Base-by-base conservation (phyloP, 192 early-diverging fungal genomes). In the Umbelopsis ramanniana region DNA sequence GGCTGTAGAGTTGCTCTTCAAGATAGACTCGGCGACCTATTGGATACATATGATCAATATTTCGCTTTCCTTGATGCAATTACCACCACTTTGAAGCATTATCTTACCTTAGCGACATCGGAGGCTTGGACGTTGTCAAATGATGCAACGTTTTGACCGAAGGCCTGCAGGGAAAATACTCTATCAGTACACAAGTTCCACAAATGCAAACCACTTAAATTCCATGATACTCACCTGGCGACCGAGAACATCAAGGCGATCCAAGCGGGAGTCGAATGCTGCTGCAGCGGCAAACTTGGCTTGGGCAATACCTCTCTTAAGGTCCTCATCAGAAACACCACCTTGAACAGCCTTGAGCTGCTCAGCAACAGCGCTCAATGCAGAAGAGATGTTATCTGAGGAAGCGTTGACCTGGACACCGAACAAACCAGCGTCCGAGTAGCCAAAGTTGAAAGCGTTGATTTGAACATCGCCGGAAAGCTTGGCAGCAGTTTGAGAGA, bases 341-440 rank as follows among this genome's bases (percentile, higher is more conserved):
- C 75, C 76, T 57, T 81, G 66, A 54, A 86, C 87, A 55, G 87
- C 82, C 69, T 85, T 85, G 78, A 92, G 87, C 46, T 89, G 81
- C 22, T 83, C 80, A 33, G 77, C 81, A 37, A 89, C 90, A 29
- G 88, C 81, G 71, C 82, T 76, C 67, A 87, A 83, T 68, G 94
- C 92, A 48, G 89, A 87, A 14, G 60, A 70, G 54, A 89, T 84
- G 37, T 93, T 75, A 66, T 88, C 83, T 26, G 85, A 52, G 19
- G 78, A 48, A 66, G 86, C 88, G 71, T 88, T 77, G 24, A 95
- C 86, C 40, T 91, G 81, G 70, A 98, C 78, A 72, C 96, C 97
- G 72, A 98, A 90, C 46, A 99, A 84, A 66, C 93, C 96, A 47
- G 95, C 91, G 81, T 97, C 96, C 17, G 93, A 90, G 89, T 97